Conservation (phyloP, 2,329 filamentous ascomycete species). For the Ceratocystis lukuohia region DNA sequence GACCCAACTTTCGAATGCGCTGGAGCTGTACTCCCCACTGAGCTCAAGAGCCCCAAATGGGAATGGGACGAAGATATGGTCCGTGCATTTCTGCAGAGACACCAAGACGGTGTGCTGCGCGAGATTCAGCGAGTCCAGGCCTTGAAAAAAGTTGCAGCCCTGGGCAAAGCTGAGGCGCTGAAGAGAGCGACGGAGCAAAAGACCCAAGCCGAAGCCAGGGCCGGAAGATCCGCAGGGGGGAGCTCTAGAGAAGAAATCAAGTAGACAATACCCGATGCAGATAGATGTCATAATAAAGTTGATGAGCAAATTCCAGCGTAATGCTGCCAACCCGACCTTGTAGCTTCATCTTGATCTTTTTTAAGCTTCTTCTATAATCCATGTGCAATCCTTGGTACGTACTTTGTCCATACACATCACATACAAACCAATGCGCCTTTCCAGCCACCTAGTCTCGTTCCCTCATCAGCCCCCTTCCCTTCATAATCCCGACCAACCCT, state of each 20-base stretch:
- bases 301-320: not conserved
- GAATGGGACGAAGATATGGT: constrained; percentile 34
- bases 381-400: not conserved
- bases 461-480: not conserved
- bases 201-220: not conserved
- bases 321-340: not conserved
- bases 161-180: constrained; percentile 20
- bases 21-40: not conserved
- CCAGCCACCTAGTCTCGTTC: not conserved
- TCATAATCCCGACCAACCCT: not conserved
- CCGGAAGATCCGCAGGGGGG: not conserved
- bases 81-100: constrained; percentile 32
- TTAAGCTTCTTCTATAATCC: not conserved
- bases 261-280: not conserved
- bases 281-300: not conserved
- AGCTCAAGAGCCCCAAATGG: constrained; percentile 26
- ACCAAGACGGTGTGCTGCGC: constrained; percentile 20
- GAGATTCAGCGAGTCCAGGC: not conserved
- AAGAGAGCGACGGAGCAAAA: not conserved
- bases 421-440: not conserved
- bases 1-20: constrained; percentile 30
- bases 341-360: not conserved
- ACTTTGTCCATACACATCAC: too few relatives aligned
- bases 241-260: not conserved
- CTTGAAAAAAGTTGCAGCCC: constrained; percentile 22